Evolutionary conservation across 371 early-diverging fungal genomes (phyloP), one percentile per base, ranked within the genome.

Genomic region (Dinochytrium kinnereticum): DNA sequence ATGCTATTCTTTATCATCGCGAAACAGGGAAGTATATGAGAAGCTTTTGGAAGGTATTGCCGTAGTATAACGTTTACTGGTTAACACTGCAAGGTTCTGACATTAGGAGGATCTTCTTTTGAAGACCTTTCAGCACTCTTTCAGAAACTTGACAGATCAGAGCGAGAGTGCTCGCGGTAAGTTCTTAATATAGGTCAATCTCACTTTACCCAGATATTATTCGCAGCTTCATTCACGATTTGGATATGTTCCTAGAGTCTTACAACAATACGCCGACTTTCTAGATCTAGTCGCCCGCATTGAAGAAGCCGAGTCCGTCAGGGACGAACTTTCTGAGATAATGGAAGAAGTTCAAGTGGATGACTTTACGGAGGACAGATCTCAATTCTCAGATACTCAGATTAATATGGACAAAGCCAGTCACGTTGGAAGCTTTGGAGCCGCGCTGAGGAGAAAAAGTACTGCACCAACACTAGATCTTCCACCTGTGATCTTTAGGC

Each of bases 211-310:
- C 13, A 61, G 61, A 26, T 61, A 61, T 24, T 61, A 61, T 61
- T 7, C 30, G 10, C 61, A 15, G 3, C 61, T 61, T 10, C 24
- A 61, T 24, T 33, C 61, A 3, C 30, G 61, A 33, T 61, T 61
- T 24, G 61, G 61, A 7, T 61, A 61, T 24, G 24, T 61, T 7
- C 61, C 61, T 26, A 28, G 61, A 61, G 61, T 61, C 13, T 36
- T 61, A 17, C 61, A 61, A 36, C 61, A 61, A 61, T 61, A 61
- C 24, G 61, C 61, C 37, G 61, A 61, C 24, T 61, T 33, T 34
- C 24, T 17, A 2, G 61, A 61, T 37, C 61, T 61, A 34, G 61
- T 34, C 36, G 61, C 34, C 24, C 30, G 61, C 5, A 26, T 61
- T 61, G 61, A 61, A 7, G 61, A 61, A 24, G 36, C 15, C 7